Evolutionary conservation across 208 protist genomes (phyloP), one percentile per base, ranked within the genome.

Genomic region (Wallacemonas rigidus): DNA sequence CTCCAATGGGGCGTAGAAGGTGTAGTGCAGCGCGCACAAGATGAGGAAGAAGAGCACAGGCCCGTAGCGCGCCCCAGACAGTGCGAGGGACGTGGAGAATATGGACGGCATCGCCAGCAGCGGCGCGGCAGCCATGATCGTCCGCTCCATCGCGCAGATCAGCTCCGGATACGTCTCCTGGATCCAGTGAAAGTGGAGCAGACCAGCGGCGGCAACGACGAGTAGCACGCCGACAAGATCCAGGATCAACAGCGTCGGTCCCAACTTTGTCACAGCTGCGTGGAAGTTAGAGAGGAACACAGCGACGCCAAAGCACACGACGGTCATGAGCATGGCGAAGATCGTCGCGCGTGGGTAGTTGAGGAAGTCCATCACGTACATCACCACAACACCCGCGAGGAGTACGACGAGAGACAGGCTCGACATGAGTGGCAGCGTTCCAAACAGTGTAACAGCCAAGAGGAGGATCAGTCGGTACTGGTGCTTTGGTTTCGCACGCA

Each of bases 141-240:
- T 71, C 8, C 90, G 84, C 76, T 97, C 90, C 75, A 92, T 76
- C 15, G 79, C 57, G 71, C 81, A 89, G 14, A 90, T 76, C 43
- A 92, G 79, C 56, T 87, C 85, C 2, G 92, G 92, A 50, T 75
- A 90, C 12, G 72, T 75, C 70, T 87, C 69, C 77, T 97, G 92
- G 43, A 97, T 50, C 84, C 87, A 97, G 2, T 82, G 84, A 74
- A 95, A 97, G 76, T 97, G 92, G 67, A 93, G 79, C 62, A 90
- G 64, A 0, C 79, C 77, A 0, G 83, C 73, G 40, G 82, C 86
- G 11, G 80, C 76, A 9, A 76, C 64, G 6, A 81, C 39, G 41
- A 79, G 2, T 14, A 93, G 65, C 15, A 92, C 17, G 5, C 82
- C 79, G 8, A 75, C 53, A 6, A 94, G 36, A 55, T 87, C 82